These are phyloP conservation scores for Saturnispora halmiae DNA, from an alignment of 805 yeast genomes.

Conservation along the genomic window DNA sequence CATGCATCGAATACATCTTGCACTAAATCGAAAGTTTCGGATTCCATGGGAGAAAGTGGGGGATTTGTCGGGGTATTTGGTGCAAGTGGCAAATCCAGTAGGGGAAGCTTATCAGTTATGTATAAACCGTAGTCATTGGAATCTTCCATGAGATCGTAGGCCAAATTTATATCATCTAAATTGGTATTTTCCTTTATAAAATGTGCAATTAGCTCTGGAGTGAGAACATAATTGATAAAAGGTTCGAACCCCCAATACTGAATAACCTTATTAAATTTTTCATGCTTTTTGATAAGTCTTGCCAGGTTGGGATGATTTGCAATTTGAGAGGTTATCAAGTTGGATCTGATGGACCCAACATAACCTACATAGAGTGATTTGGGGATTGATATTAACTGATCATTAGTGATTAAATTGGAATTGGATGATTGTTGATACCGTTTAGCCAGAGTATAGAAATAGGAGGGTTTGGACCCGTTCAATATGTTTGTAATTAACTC, in stretches of 20 bases:
- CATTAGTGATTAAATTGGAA: constrained; percentile 36
- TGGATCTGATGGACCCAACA: constrained; percentile 51
- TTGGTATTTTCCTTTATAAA: constrained; percentile 40
- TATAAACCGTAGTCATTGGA: constrained; percentile 34
- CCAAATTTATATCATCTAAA: constrained; percentile 31
- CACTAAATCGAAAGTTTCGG: background rate
- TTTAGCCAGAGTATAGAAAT: constrained; percentile 44
- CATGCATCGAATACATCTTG: background rate
- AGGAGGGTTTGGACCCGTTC: constrained; percentile 37
- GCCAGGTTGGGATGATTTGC: constrained; percentile 22
- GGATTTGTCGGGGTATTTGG: background rate
- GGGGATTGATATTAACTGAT: constrained; percentile 39
- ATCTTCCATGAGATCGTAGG: constrained; percentile 37
- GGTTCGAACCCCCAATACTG: constrained; percentile 53
- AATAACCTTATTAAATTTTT: constrained; percentile 35
- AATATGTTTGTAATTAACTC: constrained; percentile 17
- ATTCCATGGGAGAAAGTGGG: background rate
- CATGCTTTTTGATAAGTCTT: constrained; percentile 23
- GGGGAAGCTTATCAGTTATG: constrained; percentile 24
- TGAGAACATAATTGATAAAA: constrained; percentile 49
- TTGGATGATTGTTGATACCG: constrained; percentile 31
- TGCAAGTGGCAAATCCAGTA: background rate
- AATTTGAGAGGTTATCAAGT: constrained; percentile 38
- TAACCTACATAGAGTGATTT: constrained; percentile 49
- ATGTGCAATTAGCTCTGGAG: constrained; percentile 51